Conservation (phyloP, 768 basidiomycete species). For the Gyrodon lividus region DNA sequence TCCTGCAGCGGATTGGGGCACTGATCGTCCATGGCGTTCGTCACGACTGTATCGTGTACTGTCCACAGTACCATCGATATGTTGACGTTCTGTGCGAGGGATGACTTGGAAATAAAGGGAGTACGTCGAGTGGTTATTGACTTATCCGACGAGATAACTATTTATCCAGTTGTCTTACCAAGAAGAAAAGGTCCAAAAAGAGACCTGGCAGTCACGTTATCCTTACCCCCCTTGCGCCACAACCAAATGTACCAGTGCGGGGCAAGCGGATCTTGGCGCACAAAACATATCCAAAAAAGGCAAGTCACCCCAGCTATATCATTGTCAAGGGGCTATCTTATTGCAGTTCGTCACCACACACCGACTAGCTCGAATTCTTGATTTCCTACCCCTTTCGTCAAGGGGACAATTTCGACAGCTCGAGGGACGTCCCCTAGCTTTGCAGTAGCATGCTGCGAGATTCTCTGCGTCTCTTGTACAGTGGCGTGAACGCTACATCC, state of each 20-base stretch:
- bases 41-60: neutral
- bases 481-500: slow-evolving; percentile 10
- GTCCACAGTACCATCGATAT: neutral
- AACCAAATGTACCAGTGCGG: neutral
- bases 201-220: neutral
- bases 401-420: neutral
- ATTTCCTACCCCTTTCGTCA: neutral
- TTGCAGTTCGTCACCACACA: neutral
- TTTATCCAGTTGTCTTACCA: neutral
- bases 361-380: neutral
- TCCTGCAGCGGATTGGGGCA: too few relatives aligned
- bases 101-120: neutral
- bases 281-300: slow-evolving; percentile 24
- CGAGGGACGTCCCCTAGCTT: neutral
- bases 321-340: neutral
- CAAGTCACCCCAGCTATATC: slow-evolving; percentile 3
- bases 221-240: neutral
- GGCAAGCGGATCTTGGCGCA: neutral
- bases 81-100: neutral
- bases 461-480: slow-evolving; percentile 20
- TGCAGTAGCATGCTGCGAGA: slow-evolving; percentile 24
- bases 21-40: too few relatives aligned
- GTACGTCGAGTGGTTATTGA: neutral
- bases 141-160: neutral
- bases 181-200: neutral